Base-by-base conservation (phyloP, 257 asterid genomes). In the Ilex asprella region DNA sequence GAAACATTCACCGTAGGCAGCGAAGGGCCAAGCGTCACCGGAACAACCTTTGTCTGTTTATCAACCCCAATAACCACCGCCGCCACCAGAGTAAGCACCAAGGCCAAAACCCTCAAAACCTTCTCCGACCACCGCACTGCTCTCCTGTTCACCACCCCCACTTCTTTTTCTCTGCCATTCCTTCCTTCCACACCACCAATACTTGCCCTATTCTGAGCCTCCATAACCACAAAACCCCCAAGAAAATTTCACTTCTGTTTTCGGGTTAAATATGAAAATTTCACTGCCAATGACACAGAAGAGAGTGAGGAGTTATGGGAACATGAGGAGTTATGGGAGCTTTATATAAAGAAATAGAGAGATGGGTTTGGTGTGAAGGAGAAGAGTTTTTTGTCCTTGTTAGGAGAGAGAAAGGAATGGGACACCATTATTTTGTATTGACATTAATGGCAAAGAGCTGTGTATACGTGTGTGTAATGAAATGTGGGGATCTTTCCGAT, bases 1-100 rank as follows among this genome's bases (percentile, higher is more conserved):
- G 77, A 72, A 72, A 79, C 41, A 62, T 57, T 54, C 44, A 75
- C 39, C 31, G 82, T 67, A 59, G 89, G 86, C 54, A 79, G 62
- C 7, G 69, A 30, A 3, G 81, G 70, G 3, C 67, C 43, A 5
- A 82, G n/a, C 55, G 39, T 43, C 27, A 79, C 1, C 10, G 68
- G 50, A 32, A 77, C 81, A 29, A 30, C 49, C 31, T 31, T 54
- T 0, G 71, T 77, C 62, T 82, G 75, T 68, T 72, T 79, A 55
- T 66, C 67, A 39, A 75, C 54, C 55, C 74, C 84, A 5, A 82
- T 61, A 56, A 82, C 75, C 58, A 75, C 64, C 30, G 80, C 80
- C 4, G 80, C 83, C 7, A 67, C 72, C 16, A 82, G 67, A 31
- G 81, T 79, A 6, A 77, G 65, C 44, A 16, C 80, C 54, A 67